A percentile compares a stretch with the other conserved stretches of the same genome.
Evolutionary conservation across 1,139 yeast species (phyloP).

Genomic region (Pichia sp.): DNA sequence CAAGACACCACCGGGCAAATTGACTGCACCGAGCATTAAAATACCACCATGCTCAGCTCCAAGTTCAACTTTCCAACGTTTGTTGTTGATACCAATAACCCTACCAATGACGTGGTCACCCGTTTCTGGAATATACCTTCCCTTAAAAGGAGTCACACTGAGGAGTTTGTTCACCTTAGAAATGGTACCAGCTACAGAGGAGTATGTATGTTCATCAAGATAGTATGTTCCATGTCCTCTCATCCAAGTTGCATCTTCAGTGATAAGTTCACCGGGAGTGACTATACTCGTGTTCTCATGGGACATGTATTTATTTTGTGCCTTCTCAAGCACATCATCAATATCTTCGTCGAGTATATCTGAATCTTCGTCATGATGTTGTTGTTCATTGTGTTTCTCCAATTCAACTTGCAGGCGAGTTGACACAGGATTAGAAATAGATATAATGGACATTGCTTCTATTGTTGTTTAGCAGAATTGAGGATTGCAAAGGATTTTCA

Average conservation of each 20-base stretch:
- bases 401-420: no score
- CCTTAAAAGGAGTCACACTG: slow-evolving; percentile 79
- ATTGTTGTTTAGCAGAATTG: no score
- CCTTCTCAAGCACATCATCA: slow-evolving; percentile 11
- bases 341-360: slow-evolving; percentile 15
- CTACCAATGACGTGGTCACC: slow-evolving; percentile 96
- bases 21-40: slow-evolving; percentile 89
- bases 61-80: slow-evolving; percentile 95
- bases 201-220: slow-evolving; percentile 61
- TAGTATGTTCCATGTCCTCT: slow-evolving; percentile 97
- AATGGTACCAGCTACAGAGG: slow-evolving; percentile 90
- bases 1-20: slow-evolving; percentile 93
- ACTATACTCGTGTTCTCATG: slow-evolving; percentile 35
- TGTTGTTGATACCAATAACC: slow-evolving; percentile 88
- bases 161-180: slow-evolving; percentile 79
- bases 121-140: slow-evolving; percentile 86
- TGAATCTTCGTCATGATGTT: no score
- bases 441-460: no score
- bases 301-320: slow-evolving; percentile 8
- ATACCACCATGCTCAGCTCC: slow-evolving; percentile 92
- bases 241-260: slow-evolving; percentile 98
- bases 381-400: no score
- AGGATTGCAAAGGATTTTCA: no score
- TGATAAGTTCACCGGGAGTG: slow-evolving; percentile 96
- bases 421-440: no score